Base-by-base conservation (phyloP, 495 filamentous ascomycete genomes). In the Ascobolus immersus region DNA sequence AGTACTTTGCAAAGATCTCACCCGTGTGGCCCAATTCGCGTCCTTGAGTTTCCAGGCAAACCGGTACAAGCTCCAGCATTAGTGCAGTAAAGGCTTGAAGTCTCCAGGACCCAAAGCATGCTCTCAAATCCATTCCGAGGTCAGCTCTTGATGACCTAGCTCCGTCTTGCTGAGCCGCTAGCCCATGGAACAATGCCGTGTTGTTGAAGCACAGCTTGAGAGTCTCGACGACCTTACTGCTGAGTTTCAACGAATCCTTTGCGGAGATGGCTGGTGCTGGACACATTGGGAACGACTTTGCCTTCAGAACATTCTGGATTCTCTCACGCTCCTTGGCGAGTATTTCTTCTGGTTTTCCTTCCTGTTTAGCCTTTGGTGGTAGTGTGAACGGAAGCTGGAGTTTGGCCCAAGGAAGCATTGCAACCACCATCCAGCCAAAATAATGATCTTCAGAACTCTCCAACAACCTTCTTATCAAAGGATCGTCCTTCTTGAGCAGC, bases 31-130 rank as follows among this genome's bases (percentile, higher is more conserved):
- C 22, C n/a, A 10, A 11, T 17, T 29, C 31, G 44, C 49, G 41
- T 54, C 35, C 18, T 27, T 24, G 32, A 48, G 45, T 21, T 53
- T 43, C n/a, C 24, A 34, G 35, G 45, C 44, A 40, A 11, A 39
- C 54, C 11, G 57, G 50, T 48, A 64, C 57, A 4, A 65, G 52
- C 43, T 82, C 77, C 9, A 71, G 58, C 8, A 90, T 45, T 2
- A 91, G 47, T 4, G 73, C 61, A 44, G 70, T 69, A 21, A 91
- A 40, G 2, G 76, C 60, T 44, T 78, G 77, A 21, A 69, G 55
- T 45, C 68, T 62, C 86, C 86, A 94, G 37, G 72, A 51, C 1
- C 64, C 59, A 18, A 61, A 71, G 76, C 84, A 86, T 4, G 56
- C 50, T n/a, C 77, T 65, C 40, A 96, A 73, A 1, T 60, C 62